Evolutionary conservation across 805 yeast genomes (phyloP).

Genomic region (Candida endomychidarum): DNA sequence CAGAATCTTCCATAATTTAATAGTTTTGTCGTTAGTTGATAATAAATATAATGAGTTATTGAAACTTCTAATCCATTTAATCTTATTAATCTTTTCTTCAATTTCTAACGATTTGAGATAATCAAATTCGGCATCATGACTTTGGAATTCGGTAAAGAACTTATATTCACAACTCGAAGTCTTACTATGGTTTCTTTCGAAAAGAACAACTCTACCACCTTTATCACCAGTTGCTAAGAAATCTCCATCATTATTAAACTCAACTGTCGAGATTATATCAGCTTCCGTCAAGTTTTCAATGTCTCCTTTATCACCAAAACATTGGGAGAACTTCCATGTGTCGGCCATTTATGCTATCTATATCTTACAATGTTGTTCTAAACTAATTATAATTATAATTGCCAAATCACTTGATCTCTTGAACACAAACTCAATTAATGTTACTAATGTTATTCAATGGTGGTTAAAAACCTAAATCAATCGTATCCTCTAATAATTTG

Average conservation of each 20-base stretch:
- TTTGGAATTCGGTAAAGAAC: slow-evolving; percentile 94
- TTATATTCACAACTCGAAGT: slow-evolving; percentile 79
- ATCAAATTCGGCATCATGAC: slow-evolving; percentile 98
- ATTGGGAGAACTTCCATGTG: slow-evolving; percentile 87
- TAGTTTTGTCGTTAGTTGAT: slow-evolving; percentile 96
- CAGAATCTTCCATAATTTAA: slow-evolving; percentile 93
- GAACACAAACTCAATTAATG: neutral
- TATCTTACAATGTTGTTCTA: neutral
- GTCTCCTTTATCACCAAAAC: slow-evolving; percentile 99
- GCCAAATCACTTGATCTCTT: neutral
- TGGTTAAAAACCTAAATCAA: too few relatives aligned
- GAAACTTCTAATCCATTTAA: slow-evolving; percentile 89
- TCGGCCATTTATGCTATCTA: slow-evolving; percentile 20
- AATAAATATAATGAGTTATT: slow-evolving; percentile 88
- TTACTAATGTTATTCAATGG: neutral
- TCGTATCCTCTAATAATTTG: neutral
- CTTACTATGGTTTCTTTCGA: slow-evolving; percentile 79
- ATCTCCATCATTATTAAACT: slow-evolving; percentile 92
- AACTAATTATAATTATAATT: neutral
- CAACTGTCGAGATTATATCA: slow-evolving; percentile 95
- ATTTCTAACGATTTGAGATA: slow-evolving; percentile 93
- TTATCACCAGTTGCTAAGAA: slow-evolving; percentile 97
- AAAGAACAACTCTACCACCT: slow-evolving; percentile 96
- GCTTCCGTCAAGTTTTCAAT: slow-evolving; percentile 94
- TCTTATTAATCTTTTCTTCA: slow-evolving; percentile 96